Evolutionary conservation across 495 filamentous ascomycete species (phyloP), one percentile per base, ranked within the genome.

Genomic region (Penicillium steckii): DNA sequence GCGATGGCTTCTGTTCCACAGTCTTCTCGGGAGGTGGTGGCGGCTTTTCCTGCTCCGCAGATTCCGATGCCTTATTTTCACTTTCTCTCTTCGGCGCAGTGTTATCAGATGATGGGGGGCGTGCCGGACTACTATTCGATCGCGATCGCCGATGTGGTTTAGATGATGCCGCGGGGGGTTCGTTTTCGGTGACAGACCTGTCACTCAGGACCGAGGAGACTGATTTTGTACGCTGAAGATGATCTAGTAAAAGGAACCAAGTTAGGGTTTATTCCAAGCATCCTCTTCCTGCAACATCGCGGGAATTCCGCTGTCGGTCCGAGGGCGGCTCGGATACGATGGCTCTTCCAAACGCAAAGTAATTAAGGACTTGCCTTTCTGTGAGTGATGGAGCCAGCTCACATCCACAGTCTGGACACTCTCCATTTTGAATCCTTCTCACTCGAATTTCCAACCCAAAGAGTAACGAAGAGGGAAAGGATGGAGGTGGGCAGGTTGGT

Each of bases 321-420:
- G 25, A 25, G 38, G 24, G 37, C 50, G 9, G 50, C 32, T 27
- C 2, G 44, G 10, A 30, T 17, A 44, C 3, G 5, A 18, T 13
- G 1, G 15, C n/a, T 37, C n/a, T 9, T 23, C 33, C 33, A 23
- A 26, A 15, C n/a, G 23, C n/a, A n/a, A n/a, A n/a, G n/a, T n/a
- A n/a, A 46, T 23, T 18, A 18, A 18, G 30, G 12, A 62, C 75
- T 72, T 60, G 78, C 84, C 81, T 82, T 77, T 83, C 46, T 80
- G 80, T 38, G 83, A 79, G 59, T 85, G 82, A 68, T 87, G 84
- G 42, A 86, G 76, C 84, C 84, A 87, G 68, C 76, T 81, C 49
- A 87, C 83, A 69, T 87, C 84, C 46, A 87, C 81, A 18, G 83
- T 84, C 62, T 86, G 78, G 52, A 84, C 76, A 30, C 74, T 76